Evolutionary conservation across 2,329 filamentous ascomycete species (phyloP).

Genomic region (Pseudogymnoascus sp.): DNA sequence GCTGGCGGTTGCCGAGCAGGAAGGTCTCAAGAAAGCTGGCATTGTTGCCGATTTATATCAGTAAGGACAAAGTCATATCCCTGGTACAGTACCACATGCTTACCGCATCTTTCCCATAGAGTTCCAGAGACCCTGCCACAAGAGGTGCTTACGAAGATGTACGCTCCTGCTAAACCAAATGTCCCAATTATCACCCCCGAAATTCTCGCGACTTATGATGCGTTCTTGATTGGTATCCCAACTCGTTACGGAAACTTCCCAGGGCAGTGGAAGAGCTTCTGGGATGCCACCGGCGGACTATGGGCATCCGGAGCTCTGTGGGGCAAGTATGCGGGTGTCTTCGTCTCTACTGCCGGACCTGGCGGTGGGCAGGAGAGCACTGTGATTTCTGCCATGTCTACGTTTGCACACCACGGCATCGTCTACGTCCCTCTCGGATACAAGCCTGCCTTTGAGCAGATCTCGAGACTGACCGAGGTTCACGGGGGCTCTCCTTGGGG

Average conservation of each 20-base stretch:
- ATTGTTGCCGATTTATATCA: slow-evolving; percentile 78
- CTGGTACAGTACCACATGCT: slow-evolving; percentile 13
- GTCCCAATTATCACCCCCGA: slow-evolving; percentile 55
- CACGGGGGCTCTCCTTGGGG: slow-evolving; percentile 89
- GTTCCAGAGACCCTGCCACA: slow-evolving; percentile 78
- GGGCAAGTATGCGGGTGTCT: slow-evolving; percentile 88
- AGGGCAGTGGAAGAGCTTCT: slow-evolving; percentile 88
- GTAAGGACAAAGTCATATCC: slow-evolving; percentile 38
- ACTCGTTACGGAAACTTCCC: slow-evolving; percentile 97
- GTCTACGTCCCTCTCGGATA: slow-evolving; percentile 95
- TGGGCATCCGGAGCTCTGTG: slow-evolving; percentile 72
- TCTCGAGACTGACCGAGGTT: slow-evolving; percentile 69
- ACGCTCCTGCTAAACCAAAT: slow-evolving; percentile 71
- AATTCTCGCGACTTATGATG: slow-evolving; percentile 71
- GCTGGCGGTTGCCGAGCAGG: slow-evolving; percentile 84
- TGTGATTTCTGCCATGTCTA: slow-evolving; percentile 72
- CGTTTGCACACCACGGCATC: slow-evolving; percentile 86
- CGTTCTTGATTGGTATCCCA: slow-evolving; percentile 86
- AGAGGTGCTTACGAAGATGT: slow-evolving; percentile 84
- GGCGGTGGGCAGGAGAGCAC: slow-evolving; percentile 95
- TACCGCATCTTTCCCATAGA: slow-evolving; percentile 33
- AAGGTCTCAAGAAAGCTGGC: slow-evolving; percentile 81
- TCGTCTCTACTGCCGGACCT: slow-evolving; percentile 75
- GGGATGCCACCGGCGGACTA: slow-evolving; percentile 78
- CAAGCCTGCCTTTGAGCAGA: slow-evolving; percentile 64